Percentiles rank a stretch among this genome's conserved stretches.
Evolutionary conservation across 2,329 filamentous ascomycete genomes (phyloP).

Genomic region (Curvularia eragrostidis): DNA sequence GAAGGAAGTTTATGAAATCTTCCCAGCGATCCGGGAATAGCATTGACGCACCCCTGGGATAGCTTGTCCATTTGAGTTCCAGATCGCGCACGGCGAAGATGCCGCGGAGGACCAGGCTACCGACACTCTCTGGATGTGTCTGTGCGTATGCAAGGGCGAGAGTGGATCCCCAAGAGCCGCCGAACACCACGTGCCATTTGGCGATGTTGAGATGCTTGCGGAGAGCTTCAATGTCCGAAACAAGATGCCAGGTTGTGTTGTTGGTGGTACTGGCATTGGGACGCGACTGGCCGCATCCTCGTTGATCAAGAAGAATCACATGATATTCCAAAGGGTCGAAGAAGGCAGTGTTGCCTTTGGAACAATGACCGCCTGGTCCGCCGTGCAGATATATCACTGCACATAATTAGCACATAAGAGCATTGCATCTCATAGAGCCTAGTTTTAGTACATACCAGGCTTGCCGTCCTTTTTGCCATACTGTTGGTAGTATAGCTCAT

Average conservation of each 20-base stretch:
- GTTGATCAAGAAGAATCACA: slow-evolving; percentile 57
- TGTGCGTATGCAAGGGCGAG: slow-evolving; percentile 56
- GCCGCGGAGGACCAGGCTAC: slow-evolving; percentile 53
- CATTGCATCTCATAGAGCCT: not conserved
- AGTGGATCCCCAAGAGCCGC: slow-evolving; percentile 58
- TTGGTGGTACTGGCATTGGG: slow-evolving; percentile 52
- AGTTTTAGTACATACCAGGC: slow-evolving; percentile 36
- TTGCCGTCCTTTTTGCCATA: slow-evolving; percentile 50
- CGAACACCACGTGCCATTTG: slow-evolving; percentile 57
- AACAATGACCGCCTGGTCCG: slow-evolving; percentile 52
- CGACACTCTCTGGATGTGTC: slow-evolving; percentile 49
- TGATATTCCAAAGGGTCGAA: slow-evolving; percentile 56
- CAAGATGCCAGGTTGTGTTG: slow-evolving; percentile 56
- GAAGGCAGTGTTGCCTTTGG: slow-evolving; percentile 49
- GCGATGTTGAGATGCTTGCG: slow-evolving; percentile 51
- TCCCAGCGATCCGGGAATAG: slow-evolving; percentile 53
- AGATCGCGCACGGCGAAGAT: slow-evolving; percentile 50
- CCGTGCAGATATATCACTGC: slow-evolving; percentile 54
- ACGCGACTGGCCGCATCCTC: slow-evolving; percentile 54
- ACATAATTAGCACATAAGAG: not conserved
- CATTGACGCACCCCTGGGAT: slow-evolving; percentile 36
- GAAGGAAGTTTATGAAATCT: slow-evolving; percentile 45
- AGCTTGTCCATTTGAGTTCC: slow-evolving; percentile 50
- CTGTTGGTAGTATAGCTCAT: slow-evolving; percentile 50
- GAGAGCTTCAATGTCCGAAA: slow-evolving; percentile 56